These are phyloP conservation scores for Arthroderma sp. DNA, from an alignment of 2,329 filamentous ascomycete species.

Conservation along the genomic window DNA sequence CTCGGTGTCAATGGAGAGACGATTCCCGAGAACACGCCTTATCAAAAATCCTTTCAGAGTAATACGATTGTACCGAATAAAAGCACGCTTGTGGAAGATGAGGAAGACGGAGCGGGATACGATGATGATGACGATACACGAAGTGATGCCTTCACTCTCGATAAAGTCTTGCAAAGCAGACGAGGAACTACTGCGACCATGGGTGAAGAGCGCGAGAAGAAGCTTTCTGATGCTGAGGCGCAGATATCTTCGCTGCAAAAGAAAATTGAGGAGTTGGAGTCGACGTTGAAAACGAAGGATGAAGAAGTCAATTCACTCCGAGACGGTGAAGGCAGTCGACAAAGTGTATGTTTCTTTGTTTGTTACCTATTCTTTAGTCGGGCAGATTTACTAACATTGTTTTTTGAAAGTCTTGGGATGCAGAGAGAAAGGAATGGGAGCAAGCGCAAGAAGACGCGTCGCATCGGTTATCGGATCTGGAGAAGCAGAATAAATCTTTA, in stretches of 20 bases:
- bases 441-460: constrained; percentile 56
- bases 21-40: constrained; percentile 46
- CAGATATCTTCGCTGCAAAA: constrained; percentile 63
- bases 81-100: constrained; percentile 93
- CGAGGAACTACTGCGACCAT: constrained; percentile 38
- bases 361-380: not conserved
- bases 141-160: constrained; percentile 51
- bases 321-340: constrained; percentile 43
- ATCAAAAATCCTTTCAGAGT: constrained; percentile 81
- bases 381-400: constrained; percentile 5
- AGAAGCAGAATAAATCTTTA: constrained; percentile 65
- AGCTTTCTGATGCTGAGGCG: constrained; percentile 63
- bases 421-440: constrained; percentile 53
- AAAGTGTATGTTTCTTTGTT: constrained; percentile 25
- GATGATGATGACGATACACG: constrained; percentile 46
- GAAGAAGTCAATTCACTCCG: constrained; percentile 51
- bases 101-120: constrained; percentile 53
- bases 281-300: constrained; percentile 55
- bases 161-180: constrained; percentile 34
- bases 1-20: constrained; percentile 49
- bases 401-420: constrained; percentile 32
- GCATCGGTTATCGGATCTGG: constrained; percentile 57
- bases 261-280: constrained; percentile 60
- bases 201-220: constrained; percentile 48
- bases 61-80: constrained; percentile 97